These are phyloP conservation scores for Solanum dulcamara DNA, from an alignment of 257 asterid genomes.

Conservation along the genomic window DNA sequence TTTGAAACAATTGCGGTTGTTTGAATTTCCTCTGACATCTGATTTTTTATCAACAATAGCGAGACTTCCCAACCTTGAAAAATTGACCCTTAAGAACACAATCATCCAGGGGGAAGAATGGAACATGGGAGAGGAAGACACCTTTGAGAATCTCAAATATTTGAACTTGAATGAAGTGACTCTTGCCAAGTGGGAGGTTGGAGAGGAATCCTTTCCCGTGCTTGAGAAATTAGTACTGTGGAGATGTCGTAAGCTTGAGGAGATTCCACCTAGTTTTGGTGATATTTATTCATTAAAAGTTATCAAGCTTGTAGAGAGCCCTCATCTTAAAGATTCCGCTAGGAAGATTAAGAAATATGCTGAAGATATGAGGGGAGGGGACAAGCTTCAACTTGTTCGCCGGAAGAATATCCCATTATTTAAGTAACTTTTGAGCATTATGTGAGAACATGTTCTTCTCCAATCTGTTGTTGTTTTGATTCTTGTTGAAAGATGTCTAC, in stretches of 20 bases:
- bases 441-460: not conserved
- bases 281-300: not conserved
- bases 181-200: not conserved
- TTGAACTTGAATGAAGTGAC: rapidly evolving
- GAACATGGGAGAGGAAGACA: not conserved
- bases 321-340: not conserved
- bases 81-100: rapidly evolving
- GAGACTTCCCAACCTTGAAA: not conserved
- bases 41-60: not conserved
- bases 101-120: not conserved
- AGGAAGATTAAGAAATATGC: not conserved
- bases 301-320: rapidly evolving
- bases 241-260: rapidly evolving
- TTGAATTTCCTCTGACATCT: not conserved
- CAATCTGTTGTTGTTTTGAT: no score
- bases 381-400: no score
- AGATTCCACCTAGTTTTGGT: not conserved
- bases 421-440: no score
- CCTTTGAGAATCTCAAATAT: not conserved
- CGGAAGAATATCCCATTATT: no score
- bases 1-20: not conserved
- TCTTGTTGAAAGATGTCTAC: not conserved
- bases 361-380: not conserved
- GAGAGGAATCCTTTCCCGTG: not conserved
- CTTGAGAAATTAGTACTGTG: not conserved